A percentile compares a stretch with the other conserved stretches of the same genome.
These are phyloP conservation scores for Cladophialophora yegresii DNA, from an alignment of 2,329 filamentous ascomycete species.

Conservation along the genomic window DNA sequence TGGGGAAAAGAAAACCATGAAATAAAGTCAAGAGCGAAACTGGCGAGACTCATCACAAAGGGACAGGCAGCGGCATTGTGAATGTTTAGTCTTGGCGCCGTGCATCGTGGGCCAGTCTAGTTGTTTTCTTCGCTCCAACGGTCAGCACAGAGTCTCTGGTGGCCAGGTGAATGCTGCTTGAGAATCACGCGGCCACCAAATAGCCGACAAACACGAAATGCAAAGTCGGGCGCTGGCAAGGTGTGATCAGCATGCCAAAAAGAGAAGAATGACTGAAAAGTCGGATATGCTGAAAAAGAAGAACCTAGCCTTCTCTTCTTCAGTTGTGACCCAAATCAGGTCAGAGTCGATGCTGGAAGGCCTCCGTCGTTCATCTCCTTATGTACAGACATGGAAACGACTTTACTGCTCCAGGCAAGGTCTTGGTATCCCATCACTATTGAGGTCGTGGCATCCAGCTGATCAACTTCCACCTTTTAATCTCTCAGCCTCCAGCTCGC, in stretches of 20 bases:
- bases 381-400: slow-evolving; percentile 20
- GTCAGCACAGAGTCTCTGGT: background rate
- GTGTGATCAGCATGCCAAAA: background rate
- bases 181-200: background rate
- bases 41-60: background rate
- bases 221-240: background rate
- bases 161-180: background rate
- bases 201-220: background rate
- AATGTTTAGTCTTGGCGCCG: background rate
- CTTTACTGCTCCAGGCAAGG: background rate
- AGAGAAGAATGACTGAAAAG: background rate
- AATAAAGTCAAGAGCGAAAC: background rate
- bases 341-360: background rate
- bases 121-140: background rate
- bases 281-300: background rate
- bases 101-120: background rate
- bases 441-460: background rate
- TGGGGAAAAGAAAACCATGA: background rate
- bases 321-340: background rate
- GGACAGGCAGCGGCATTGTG: background rate
- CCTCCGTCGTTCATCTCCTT: slow-evolving; percentile 2
- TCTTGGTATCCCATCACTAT: background rate
- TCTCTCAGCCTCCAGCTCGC: slow-evolving; percentile 80
- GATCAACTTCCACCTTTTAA: slow-evolving; percentile 20
- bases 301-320: background rate